A percentile compares a stretch with the other conserved stretches of the same genome.
Evolutionary conservation across 139 green algal species (phyloP).

Genomic region (Mesotaenium endlicherianum): DNA sequence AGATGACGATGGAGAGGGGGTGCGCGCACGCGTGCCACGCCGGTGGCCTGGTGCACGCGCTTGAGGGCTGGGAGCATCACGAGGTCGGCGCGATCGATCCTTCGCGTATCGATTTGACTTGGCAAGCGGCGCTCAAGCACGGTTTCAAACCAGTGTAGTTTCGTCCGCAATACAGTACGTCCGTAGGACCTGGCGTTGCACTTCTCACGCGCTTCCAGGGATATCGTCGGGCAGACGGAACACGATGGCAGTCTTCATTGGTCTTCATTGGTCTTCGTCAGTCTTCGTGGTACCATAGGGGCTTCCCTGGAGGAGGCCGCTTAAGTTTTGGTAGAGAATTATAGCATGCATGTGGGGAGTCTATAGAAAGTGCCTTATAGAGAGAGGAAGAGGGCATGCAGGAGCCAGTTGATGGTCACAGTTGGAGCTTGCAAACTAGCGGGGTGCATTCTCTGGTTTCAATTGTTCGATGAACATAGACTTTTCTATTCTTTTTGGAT

Average conservation of each 20-base stretch:
- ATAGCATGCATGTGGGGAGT: too few species aligned
- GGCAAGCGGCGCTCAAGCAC: slow-evolving; percentile 55
- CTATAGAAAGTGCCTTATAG: too few species aligned
- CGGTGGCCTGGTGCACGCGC: slow-evolving; percentile 53
- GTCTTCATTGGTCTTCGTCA: not conserved
- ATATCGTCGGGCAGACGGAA: too few species aligned
- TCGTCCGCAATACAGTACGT: not conserved
- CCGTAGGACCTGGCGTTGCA: too few species aligned
- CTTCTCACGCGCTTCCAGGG: too few species aligned
- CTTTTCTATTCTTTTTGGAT: too few species aligned
- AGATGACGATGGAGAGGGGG: slow-evolving; percentile 56
- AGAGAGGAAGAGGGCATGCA: too few species aligned
- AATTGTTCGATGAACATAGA: too few species aligned
- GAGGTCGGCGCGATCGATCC: slow-evolving; percentile 60
- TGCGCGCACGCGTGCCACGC: slow-evolving; percentile 58
- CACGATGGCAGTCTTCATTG: not conserved
- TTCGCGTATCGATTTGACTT: slow-evolving; percentile 52
- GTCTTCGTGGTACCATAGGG: not conserved
- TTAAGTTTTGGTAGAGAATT: not conserved
- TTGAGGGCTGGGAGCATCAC: slow-evolving; percentile 58
- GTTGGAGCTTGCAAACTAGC: too few species aligned
- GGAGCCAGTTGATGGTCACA: too few species aligned
- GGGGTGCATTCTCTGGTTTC: too few species aligned
- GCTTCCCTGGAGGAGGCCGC: not conserved
- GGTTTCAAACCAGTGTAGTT: slow-evolving; percentile 47